Conservation (phyloP, 2,329 filamentous ascomycete species). For the Metarhizium robertsii region DNA sequence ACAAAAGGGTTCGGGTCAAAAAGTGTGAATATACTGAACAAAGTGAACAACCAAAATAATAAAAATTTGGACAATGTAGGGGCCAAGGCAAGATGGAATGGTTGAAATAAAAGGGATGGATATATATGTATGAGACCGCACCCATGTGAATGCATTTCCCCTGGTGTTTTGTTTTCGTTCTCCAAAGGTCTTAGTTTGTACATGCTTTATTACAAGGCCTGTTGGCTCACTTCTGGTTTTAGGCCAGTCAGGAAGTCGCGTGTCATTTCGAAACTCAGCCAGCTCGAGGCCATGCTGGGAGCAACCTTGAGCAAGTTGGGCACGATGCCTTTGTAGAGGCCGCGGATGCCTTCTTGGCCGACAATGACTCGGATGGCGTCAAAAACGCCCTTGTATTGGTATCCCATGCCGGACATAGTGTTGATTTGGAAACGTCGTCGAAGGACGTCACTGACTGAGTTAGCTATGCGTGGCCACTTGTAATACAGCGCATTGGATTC, state of each 20-base stretch:
- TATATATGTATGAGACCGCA: not conserved
- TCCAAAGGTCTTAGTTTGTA: slow-evolving; percentile 4
- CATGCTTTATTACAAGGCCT: slow-evolving; percentile 14
- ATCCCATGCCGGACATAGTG: slow-evolving; percentile 97
- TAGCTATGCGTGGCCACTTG: slow-evolving; percentile 11
- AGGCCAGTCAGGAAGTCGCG: slow-evolving; percentile 72
- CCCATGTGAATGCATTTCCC: slow-evolving; percentile 1
- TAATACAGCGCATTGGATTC: not conserved
- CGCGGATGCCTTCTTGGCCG: slow-evolving; percentile 69
- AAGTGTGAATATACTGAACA: not conserved
- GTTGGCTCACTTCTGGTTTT: slow-evolving; percentile 30
- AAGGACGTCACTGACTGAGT: slow-evolving; percentile 63
- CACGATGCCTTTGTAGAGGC: slow-evolving; percentile 91
- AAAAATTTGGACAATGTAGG: not conserved
- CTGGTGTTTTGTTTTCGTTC: not conserved
- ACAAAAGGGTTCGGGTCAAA: not conserved
- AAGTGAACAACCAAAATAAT: not conserved
- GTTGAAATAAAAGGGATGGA: not conserved
- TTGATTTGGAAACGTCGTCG: slow-evolving; percentile 96
- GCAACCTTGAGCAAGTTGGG: slow-evolving; percentile 96
- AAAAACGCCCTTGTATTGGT: slow-evolving; percentile 80
- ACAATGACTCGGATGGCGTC: slow-evolving; percentile 80
- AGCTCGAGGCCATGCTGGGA: slow-evolving; percentile 96
- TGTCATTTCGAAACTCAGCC: slow-evolving; percentile 93
- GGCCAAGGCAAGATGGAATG: not conserved